Conservation (phyloP, 139 green algal species). For the Zygnema circumcarinatum region DNA sequence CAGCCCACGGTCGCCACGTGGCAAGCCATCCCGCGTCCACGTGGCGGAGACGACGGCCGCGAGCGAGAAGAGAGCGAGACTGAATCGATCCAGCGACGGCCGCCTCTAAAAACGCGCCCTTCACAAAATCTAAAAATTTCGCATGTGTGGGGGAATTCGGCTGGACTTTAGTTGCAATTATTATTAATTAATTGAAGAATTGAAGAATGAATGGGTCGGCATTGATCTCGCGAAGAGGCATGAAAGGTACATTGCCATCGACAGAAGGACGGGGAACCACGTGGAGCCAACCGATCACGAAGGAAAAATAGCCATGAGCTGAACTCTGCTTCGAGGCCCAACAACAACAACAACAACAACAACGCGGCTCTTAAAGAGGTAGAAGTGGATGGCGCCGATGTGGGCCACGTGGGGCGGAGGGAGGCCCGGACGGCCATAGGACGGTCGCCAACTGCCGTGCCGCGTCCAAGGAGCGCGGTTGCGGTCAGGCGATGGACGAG, state of each 20-base stretch:
- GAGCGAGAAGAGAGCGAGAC: conserved; percentile 14
- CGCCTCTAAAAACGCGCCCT: too few species aligned
- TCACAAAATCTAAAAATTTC: too few species aligned
- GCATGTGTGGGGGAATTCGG: too few species aligned
- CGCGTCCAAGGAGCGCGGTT: neutral
- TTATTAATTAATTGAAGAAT: too few species aligned
- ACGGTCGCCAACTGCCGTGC: neutral
- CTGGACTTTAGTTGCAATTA: too few species aligned
- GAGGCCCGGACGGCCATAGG: neutral
- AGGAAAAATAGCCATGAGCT: neutral
- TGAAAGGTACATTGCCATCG: too few species aligned
- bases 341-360: neutral
- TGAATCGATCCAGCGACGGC: neutral
- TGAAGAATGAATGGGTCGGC: too few species aligned
- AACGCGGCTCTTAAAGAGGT: neutral
- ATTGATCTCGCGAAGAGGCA: neutral
- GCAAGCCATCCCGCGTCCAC: neutral
- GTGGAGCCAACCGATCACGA: neutral
- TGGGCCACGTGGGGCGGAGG: neutral
- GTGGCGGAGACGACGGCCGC: neutral
- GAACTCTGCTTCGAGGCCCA: too few species aligned
- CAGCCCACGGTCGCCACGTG: too few species aligned
- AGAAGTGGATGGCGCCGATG: neutral
- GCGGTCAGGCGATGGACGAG: neutral
- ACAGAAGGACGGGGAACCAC: neutral